Evolutionary conservation across 805 yeast genomes (phyloP), one percentile per base, ranked within the genome.

Genomic region (Schwanniomyces occidentalis): DNA sequence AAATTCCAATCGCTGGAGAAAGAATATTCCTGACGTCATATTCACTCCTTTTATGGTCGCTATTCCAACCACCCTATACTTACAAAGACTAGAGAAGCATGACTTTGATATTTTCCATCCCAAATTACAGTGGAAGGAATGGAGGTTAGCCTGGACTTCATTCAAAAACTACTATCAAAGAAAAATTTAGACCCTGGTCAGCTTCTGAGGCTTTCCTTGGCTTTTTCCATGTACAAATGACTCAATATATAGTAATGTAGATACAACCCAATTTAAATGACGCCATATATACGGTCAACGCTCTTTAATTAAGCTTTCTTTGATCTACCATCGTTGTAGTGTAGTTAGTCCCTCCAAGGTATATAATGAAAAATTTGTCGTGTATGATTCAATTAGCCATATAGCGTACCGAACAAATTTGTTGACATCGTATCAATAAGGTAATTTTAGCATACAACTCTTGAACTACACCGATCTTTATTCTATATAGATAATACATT

Each of bases 1-100:
- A 20, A 46, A 57, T 28, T 45, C 60, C 17, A 52, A 50, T 16
- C 49, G 47, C 6, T 73, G 82, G 76, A 65, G 65, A 32, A 46
- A 52, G 8, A 68, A 69, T 1, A 40, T 80, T 4, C 83, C 85
- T 0, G 90, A 83, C 49, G 81, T 80, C 17, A 44, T 84, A 16
- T 80, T 73, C 45, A 70, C 81, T 2, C 91, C 95, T 2, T 71
- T 76, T 40, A 74, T 86, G 86, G 61, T 71, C 13, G 75, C 81
- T 0, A 65, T 84, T 3, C 95, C 95, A 0, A 71, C 84, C 0
- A 57, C 73, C 12, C 68, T 83, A 24, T 87, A 78, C 49, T 64
- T 86, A 44, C 73, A 73, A 38, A 68, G 68, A 38, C 65, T 86
- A 33, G 83, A 87, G 51, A 71, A 69, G 41, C 48, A 59, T 40